Base-by-base conservation (phyloP, 2,329 filamentous ascomycete genomes). In the Mollisia scopiformis region DNA sequence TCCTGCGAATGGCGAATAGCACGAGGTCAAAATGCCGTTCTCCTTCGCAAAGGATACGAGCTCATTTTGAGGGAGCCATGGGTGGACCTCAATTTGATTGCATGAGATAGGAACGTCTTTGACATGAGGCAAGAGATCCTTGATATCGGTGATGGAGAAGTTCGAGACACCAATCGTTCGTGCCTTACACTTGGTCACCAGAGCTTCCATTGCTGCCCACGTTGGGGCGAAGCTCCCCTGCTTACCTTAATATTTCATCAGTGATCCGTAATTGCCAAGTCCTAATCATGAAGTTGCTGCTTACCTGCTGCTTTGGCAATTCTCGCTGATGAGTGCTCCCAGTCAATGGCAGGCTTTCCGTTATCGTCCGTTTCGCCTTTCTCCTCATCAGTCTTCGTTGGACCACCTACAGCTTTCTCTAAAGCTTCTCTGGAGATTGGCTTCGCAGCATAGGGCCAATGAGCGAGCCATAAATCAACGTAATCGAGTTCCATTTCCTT, bases 391-490 rank as follows among this genome's bases (percentile, higher is more conserved):
- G 49, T 19, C 5, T 28, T 27, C 14, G 19, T 43, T 11, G 52
- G 16, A 23, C 58, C 58, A 1, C 37, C 55, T 35, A 54, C 53
- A 6, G 58, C 62, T 21, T 53, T 59, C 46, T 46, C 14, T 53
- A 64, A 39, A 8, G 62, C 58, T 25, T 46, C 56, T 54, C 27
- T 57, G 1, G 56, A 59, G 11, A 41, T 57, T 19, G 57, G 59
- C 35, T 55, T 51, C 21, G 27, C 43, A 41, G 55, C 55, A 33
- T 30, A 59, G 4, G 58, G 59, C 59, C 62, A 62, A 78, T 95
- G 91, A 80, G 93, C 84, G 31, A 95, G 82, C 73, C 84, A 91
- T 62, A 94, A 79, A 73, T 95, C 91, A 7, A 95, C 82, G 72
- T 94, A 63, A 65, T 92, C 88, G 51, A 94, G 79, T 1, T 90